phyloP scores from a whole-genome alignment of 2,329 filamentous ascomycete genomes.

The Aciculosporium take region DNA sequence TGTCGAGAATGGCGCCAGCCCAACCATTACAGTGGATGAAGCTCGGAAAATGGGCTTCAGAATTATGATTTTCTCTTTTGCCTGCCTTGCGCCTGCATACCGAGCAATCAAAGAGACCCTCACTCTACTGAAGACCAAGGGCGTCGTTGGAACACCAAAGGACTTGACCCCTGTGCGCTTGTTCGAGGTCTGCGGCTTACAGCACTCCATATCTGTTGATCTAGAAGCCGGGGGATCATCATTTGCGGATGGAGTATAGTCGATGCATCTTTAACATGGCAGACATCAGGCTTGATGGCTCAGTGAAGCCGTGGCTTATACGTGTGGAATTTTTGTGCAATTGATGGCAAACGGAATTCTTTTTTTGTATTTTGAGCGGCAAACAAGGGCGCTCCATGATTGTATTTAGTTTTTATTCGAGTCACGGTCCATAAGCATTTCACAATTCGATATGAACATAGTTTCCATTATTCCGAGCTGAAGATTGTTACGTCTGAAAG shows the following conservation, averaged over 20 bases:
- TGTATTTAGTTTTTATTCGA: no score
- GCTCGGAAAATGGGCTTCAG: conserved; percentile 42
- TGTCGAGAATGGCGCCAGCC: conserved; percentile 42
- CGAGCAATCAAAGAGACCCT: conserved; percentile 26
- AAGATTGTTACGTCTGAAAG: no score
- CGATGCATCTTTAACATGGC: no score
- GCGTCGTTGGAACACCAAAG: conserved; percentile 23
- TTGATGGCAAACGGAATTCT: background rate
- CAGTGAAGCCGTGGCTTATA: background rate
- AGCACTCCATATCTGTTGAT: conserved; percentile 36
- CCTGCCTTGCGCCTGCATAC: conserved; percentile 33
- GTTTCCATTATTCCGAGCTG: no score
- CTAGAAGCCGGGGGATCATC: conserved; percentile 10
- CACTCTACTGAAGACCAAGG: conserved; percentile 24
- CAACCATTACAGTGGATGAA: conserved; percentile 36
- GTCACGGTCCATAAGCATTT: no score
- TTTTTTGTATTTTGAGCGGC: background rate
- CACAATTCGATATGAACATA: no score
- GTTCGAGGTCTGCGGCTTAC: conserved; percentile 38
- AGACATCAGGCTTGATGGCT: background rate
- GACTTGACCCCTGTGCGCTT: conserved; percentile 31
- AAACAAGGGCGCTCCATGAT: background rate
- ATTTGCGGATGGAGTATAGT: conserved; percentile 5
- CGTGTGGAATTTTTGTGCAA: background rate
- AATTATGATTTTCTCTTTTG: conserved; percentile 33